Base-by-base conservation (phyloP, 192 early-diverging fungal genomes). In the Dissophora globulifera region DNA sequence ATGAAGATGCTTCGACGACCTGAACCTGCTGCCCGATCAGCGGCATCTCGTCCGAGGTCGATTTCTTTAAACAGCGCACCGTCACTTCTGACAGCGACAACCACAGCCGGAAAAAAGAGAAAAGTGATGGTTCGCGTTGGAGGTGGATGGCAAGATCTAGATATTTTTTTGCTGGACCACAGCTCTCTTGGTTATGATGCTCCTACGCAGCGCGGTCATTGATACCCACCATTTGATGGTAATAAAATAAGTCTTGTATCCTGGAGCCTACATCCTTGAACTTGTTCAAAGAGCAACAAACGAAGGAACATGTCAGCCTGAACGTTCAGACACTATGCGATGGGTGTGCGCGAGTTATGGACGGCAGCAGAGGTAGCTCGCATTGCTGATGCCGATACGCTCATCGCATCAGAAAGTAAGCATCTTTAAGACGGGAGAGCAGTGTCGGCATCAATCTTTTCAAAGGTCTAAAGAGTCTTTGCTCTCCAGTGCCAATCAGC, bases 71-170 rank as follows among this genome's bases (percentile, higher is more conserved):
- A 31, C 8, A 40, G 25, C 22, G 15, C 47, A 15, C 8, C 25
- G 33, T 31, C 48, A 11, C 2, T 15, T 7, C 38, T 13, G 38
- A 13, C 38, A 40, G 22, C 47, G 11, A 2, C 0, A 9, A 16
- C 29, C 7, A 2, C 16, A 25, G 22, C 23, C 23, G 53, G 42
- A 50, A 64, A 33, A 35, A 58, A 72, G 13, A 84, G 79, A 27
- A 88, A 88, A 43, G 86, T 89, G 11, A 62, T 84, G 41, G 86
- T 89, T 26, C 79, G 85, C 22, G 83, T 87, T 10, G 86, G 87
- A 19, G 63, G 63, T 19, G 86, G 87, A 20, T 89, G 86, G 84
- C 84, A 89, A 17, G 87, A 86, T 67, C 47, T 89, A 40, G 84
- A 89, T 47, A 67, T 83, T 25, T 87, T 85, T 56, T 67, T 89